These are phyloP conservation scores for Madurella fahalii DNA, from an alignment of 2,329 filamentous ascomycete species.

Conservation along the genomic window DNA sequence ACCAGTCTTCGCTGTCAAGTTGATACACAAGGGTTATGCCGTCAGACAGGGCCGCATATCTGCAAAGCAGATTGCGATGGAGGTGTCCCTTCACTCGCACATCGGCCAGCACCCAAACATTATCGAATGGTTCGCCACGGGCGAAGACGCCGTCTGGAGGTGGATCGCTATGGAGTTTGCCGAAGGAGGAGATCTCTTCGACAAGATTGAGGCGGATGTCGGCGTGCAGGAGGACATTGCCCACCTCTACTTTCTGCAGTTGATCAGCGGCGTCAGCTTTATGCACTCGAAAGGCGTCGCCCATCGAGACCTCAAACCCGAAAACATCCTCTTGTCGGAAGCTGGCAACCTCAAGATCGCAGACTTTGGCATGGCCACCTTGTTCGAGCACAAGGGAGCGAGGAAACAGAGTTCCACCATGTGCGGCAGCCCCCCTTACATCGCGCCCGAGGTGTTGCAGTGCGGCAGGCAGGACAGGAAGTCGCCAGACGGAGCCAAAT, in stretches of 20 bases:
- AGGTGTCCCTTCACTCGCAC: conserved; percentile 84
- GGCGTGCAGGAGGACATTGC: conserved; percentile 93
- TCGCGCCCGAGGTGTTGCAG: conserved; percentile 82
- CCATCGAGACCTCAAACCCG: conserved; percentile 87
- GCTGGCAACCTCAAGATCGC: conserved; percentile 88
- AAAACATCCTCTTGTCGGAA: conserved; percentile 86
- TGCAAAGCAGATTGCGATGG: conserved; percentile 84
- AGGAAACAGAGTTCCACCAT: conserved; percentile 81
- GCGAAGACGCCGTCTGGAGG: conserved; percentile 80
- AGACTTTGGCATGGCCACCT: conserved; percentile 91
- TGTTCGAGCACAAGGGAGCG: conserved; percentile 85
- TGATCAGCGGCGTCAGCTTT: conserved; percentile 85
- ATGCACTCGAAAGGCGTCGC: conserved; percentile 96
- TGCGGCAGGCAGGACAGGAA: conserved; percentile 47
- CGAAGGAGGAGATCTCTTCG: conserved; percentile 92
- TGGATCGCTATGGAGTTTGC: conserved; percentile 99
- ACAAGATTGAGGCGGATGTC: conserved; percentile 98
- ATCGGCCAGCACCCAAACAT: conserved; percentile 89
- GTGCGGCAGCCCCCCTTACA: conserved; percentile 94
- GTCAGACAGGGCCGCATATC: conserved; percentile 83
- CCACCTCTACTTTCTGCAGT: conserved; percentile 91
- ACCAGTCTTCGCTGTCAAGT: conserved; percentile 93
- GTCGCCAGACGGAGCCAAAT: conserved; percentile 52
- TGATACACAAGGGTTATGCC: conserved; percentile 97
- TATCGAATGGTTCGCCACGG: conserved; percentile 85